Evolutionary conservation across 2,329 filamentous ascomycete species (phyloP).

Genomic region (Biscogniauxia sp.): DNA sequence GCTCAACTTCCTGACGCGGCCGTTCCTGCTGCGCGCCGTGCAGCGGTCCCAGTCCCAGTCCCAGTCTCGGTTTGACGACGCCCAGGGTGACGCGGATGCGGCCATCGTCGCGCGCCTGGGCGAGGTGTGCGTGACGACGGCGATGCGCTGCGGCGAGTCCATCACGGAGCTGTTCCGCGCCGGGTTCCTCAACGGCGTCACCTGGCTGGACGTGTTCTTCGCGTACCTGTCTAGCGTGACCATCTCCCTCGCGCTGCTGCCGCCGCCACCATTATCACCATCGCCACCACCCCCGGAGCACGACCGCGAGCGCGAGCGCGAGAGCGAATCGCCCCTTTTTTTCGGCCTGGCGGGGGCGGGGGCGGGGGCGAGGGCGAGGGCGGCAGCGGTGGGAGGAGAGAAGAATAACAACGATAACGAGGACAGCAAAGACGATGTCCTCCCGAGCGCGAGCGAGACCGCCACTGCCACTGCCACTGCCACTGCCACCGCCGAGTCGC

Average conservation of each 20-base stretch:
- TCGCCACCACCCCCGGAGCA: constrained; percentile 12
- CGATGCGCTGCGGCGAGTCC: constrained; percentile 21
- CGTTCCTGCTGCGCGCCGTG: constrained; percentile 26
- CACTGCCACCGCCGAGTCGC: not conserved
- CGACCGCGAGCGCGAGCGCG: too few relatives aligned
- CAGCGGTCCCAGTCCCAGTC: constrained; percentile 3
- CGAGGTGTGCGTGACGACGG: constrained; percentile 20
- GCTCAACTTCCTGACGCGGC: constrained; percentile 26
- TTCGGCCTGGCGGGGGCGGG: too few relatives aligned
- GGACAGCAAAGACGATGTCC: too few relatives aligned
- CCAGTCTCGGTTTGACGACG: not conserved
- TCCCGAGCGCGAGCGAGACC: too few relatives aligned
- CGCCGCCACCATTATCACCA: constrained; percentile 17
- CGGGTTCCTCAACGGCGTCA: constrained; percentile 20
- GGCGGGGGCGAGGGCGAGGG: constrained; percentile 7
- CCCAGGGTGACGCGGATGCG: constrained; percentile 7
- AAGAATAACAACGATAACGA: too few relatives aligned
- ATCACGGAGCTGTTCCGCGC: constrained; percentile 20
- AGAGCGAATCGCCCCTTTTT: too few relatives aligned
- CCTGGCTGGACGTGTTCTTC: constrained; percentile 25
- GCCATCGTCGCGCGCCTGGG: constrained; percentile 15
- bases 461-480: too few relatives aligned
- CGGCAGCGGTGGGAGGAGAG: too few relatives aligned
- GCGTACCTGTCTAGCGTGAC: constrained; percentile 21
- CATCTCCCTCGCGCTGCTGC: constrained; percentile 22